Evolutionary conservation across 1,139 yeast genomes (phyloP).

Genomic region (Arxiozyma telluris): DNA sequence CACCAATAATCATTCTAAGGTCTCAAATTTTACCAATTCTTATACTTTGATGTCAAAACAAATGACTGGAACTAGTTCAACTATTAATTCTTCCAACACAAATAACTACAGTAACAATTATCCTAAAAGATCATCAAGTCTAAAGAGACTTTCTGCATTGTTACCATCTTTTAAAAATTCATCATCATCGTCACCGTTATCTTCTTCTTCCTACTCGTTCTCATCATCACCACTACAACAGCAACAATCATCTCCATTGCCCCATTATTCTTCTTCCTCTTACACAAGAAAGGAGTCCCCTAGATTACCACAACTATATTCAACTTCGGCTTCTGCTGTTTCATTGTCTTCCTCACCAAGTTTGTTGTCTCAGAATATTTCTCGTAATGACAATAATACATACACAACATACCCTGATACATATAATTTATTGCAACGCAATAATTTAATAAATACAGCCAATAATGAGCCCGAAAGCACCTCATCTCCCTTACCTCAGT

Average conservation of each 20-base stretch:
- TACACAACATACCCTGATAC: conserved; percentile 18
- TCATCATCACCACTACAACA: not conserved
- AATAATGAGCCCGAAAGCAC: not conserved
- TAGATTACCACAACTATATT: conserved; percentile 5
- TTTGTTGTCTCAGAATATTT: not conserved
- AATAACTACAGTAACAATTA: not conserved
- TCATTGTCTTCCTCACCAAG: conserved; percentile 5
- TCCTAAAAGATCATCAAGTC: conserved; percentile 17
- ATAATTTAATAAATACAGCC: not conserved
- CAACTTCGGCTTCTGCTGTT: conserved; percentile 4
- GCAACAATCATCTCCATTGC: not conserved
- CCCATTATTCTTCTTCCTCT: not conserved
- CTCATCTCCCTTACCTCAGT: not conserved
- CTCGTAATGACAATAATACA: conserved; percentile 1
- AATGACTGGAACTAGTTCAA: conserved; percentile 2
- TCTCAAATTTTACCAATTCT: conserved; percentile 8
- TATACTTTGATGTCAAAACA: conserved; percentile 11
- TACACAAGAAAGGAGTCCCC: not conserved
- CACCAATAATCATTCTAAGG: conserved; percentile 1
- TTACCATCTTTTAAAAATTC: conserved; percentile 1
- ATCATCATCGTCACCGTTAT: not conserved
- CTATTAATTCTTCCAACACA: not conserved
- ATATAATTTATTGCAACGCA: conserved; percentile 5
- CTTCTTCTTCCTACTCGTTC: not conserved
- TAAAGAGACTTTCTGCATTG: conserved; percentile 10